These are phyloP conservation scores for Tolypocladium guangdongense DNA, from an alignment of 2,329 filamentous ascomycete genomes.

Conservation along the genomic window DNA sequence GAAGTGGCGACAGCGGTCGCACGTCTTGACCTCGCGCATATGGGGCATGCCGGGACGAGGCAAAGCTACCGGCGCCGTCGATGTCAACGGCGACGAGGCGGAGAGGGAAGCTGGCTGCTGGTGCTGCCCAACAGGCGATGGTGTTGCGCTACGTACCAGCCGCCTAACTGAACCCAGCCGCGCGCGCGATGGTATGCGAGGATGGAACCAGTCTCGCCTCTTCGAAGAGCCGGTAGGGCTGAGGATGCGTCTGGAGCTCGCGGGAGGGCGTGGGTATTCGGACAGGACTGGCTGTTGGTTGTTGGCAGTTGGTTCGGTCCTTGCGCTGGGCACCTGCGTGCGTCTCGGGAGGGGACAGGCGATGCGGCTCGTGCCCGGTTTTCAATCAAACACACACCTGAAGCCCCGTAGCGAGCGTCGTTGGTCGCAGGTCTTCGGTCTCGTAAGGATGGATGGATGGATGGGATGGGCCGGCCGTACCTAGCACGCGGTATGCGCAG, in stretches of 20 bases:
- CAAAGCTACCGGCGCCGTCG: neutral
- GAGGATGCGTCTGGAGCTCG: neutral
- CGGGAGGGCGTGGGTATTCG: neutral
- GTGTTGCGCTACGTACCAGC: neutral
- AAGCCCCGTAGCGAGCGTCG: neutral
- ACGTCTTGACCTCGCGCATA: slow-evolving; percentile 24
- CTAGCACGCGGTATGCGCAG: neutral
- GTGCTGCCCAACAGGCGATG: neutral
- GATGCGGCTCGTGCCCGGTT: neutral
- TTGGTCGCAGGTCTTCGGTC: neutral
- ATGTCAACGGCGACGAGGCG: neutral
- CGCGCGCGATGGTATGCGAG: no score
- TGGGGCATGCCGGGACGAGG: slow-evolving; percentile 13
- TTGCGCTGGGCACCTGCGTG: neutral
- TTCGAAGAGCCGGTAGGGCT: neutral
- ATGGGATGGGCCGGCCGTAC: no score
- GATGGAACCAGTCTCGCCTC: neutral
- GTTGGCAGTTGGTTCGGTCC: neutral
- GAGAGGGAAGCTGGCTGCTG: neutral
- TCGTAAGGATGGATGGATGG: neutral
- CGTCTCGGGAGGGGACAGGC: no score
- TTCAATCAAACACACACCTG: neutral
- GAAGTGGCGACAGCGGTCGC: slow-evolving; percentile 24
- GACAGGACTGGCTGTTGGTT: neutral
- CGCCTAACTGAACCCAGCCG: neutral